Conservation (phyloP, 305 asterid genomes). For the Caryopteris hybrid region DNA sequence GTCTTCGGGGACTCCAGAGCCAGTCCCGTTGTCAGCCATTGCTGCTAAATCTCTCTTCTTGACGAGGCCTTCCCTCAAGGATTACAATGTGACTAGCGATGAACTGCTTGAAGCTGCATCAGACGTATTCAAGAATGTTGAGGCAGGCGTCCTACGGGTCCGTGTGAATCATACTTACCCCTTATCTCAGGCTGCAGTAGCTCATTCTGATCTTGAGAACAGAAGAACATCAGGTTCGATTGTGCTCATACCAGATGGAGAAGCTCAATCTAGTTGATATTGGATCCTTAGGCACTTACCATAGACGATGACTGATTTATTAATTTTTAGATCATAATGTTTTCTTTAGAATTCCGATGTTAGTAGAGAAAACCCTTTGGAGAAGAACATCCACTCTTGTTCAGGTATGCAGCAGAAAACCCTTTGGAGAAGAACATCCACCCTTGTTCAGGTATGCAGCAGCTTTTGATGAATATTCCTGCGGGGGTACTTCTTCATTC, state of each 20-base stretch:
- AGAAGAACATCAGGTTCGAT: slow-evolving; percentile 75
- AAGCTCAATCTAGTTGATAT: too few species aligned
- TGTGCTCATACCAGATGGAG: slow-evolving; percentile 59
- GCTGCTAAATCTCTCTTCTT: slow-evolving; percentile 66
- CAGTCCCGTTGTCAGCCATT: slow-evolving; percentile 55
- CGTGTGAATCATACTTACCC: slow-evolving; percentile 71
- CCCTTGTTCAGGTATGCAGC: too few species aligned
- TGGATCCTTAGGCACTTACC: too few species aligned
- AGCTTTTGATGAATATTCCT: too few species aligned
- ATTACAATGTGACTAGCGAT: slow-evolving; percentile 49
- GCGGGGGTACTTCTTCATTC: too few species aligned
- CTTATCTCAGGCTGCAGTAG: slow-evolving; percentile 67
- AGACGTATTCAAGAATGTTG: slow-evolving; percentile 61
- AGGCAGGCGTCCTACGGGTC: slow-evolving; percentile 45
- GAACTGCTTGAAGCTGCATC: slow-evolving; percentile 64
- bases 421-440: too few species aligned
- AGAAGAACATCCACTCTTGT: too few species aligned
- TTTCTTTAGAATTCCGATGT: too few species aligned
- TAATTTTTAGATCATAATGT: too few species aligned
- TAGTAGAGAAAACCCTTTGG: too few species aligned
- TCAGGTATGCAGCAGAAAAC: too few species aligned
- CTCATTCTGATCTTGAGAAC: slow-evolving; percentile 71
- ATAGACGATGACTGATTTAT: too few species aligned
- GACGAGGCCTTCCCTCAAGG: slow-evolving; percentile 73
- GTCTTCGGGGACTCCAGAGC: slow-evolving; percentile 80